These are phyloP conservation scores for Angophora floribunda DNA, from an alignment of 345 rosid genomes.

Conservation along the genomic window DNA sequence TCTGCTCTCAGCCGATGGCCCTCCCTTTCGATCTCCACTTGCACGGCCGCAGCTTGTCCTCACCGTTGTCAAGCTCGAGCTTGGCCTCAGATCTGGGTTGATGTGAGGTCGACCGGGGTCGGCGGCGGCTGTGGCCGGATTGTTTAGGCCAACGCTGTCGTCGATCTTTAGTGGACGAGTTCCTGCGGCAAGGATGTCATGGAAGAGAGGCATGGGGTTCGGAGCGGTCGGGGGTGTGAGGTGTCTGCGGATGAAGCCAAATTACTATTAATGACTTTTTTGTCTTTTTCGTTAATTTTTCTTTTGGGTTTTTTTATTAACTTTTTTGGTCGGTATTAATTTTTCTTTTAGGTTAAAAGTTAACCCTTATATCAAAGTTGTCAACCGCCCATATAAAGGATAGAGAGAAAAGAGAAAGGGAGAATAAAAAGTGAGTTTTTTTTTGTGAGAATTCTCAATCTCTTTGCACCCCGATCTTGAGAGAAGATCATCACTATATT, in stretches of 20 bases:
- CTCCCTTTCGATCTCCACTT: background rate
- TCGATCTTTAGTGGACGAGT: background rate
- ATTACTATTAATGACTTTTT: background rate
- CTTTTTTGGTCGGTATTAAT: no score
- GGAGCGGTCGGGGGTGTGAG: background rate
- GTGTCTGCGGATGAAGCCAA: background rate
- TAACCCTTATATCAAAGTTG: no score
- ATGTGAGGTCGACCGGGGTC: background rate
- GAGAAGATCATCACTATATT: no score
- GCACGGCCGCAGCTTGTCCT: rapidly evolving
- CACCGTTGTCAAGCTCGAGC: background rate
- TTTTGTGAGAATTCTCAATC: no score
- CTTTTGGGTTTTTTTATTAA: background rate
- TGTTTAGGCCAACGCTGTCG: background rate
- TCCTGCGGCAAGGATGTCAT: background rate
- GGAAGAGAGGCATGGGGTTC: background rate
- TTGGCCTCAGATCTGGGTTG: background rate
- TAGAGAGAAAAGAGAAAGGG: no score
- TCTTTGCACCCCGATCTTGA: no score
- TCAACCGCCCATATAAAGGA: no score
- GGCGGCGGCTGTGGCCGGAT: background rate
- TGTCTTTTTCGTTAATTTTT: background rate
- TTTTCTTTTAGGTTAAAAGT: no score
- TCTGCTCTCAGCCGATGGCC: background rate
- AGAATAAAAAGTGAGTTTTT: no score